Evolutionary conservation across 2,329 filamentous ascomycete species (phyloP).

Genomic region (Venturia asperata): DNA sequence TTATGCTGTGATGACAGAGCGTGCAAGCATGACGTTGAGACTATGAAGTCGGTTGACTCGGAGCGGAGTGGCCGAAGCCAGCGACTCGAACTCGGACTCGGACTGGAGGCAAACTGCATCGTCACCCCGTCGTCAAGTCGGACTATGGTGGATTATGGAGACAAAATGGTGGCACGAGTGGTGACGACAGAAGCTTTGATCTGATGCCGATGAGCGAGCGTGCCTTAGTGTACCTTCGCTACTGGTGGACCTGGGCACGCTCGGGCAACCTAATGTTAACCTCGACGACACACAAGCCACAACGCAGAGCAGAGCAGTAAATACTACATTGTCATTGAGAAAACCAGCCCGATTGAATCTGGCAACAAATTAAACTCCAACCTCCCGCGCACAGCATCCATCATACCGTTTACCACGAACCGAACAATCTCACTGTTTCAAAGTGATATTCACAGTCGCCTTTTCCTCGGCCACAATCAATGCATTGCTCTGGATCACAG

Average conservation of each 20-base stretch:
- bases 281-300: too few relatives aligned
- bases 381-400: not conserved
- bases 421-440: not conserved
- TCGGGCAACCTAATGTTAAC: too few relatives aligned
- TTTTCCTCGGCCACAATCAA: not conserved
- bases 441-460: not conserved
- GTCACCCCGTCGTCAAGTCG: not conserved
- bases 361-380: not conserved
- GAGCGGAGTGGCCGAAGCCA: not conserved
- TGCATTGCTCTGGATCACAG: not conserved
- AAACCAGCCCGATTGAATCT: not conserved
- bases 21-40: not conserved
- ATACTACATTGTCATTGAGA: not conserved
- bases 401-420: not conserved
- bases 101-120: not conserved
- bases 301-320: too few relatives aligned
- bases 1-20: not conserved
- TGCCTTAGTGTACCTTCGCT: too few relatives aligned
- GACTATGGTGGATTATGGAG: not conserved
- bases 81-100: not conserved
- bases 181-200: conserved; percentile 6
- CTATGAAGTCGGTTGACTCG: not conserved
- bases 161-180: not conserved
- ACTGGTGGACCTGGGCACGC: too few relatives aligned
- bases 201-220: too few relatives aligned